Percentiles rank a stretch among this genome's conserved stretches.
Conservation (phyloP, 371 early-diverging fungal species). For the Rhizomucor pusillus region DNA sequence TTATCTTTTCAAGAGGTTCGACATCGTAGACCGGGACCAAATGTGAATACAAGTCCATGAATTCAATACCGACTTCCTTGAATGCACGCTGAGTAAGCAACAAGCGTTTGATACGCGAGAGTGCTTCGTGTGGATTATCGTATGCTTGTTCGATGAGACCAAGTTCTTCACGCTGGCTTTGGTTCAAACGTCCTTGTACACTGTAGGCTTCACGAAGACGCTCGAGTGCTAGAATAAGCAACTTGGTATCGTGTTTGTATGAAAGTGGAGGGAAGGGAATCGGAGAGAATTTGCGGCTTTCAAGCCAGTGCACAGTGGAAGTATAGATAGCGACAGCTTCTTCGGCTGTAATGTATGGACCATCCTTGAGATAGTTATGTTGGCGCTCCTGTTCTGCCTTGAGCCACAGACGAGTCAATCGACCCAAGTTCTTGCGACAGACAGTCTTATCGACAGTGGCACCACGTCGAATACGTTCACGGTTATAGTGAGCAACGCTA, state of each 20-base stretch:
- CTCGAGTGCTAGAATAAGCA: slow-evolving; percentile 94
- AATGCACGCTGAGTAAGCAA: slow-evolving; percentile 97
- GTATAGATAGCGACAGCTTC: slow-evolving; percentile 98
- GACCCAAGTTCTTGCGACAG: slow-evolving; percentile 97
- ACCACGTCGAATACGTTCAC: slow-evolving; percentile 97
- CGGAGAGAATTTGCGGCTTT: slow-evolving; percentile 94
- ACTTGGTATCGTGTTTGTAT: slow-evolving; percentile 98
- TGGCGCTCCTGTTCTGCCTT: slow-evolving; percentile 99
- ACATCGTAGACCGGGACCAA: slow-evolving; percentile 96
- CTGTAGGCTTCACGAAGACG: slow-evolving; percentile 94
- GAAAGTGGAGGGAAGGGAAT: slow-evolving; percentile 99
- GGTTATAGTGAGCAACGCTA: slow-evolving; percentile 95
- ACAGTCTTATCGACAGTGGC: slow-evolving; percentile 99
- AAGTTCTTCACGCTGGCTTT: slow-evolving; percentile 96
- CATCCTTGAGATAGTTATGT: slow-evolving; percentile 98
- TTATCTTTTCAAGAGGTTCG: slow-evolving; percentile 98
- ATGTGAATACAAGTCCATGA: slow-evolving; percentile 96
- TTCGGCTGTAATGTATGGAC: slow-evolving; percentile 95
- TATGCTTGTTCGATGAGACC: slow-evolving; percentile 98
- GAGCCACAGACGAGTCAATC: slow-evolving; percentile 97
- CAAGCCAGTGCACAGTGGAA: slow-evolving; percentile 98
- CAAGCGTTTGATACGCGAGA: slow-evolving; percentile 94
- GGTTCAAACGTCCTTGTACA: slow-evolving; percentile 95
- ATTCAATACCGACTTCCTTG: slow-evolving; percentile 99
- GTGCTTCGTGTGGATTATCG: slow-evolving; percentile 95